Percentiles rank a stretch among this genome's conserved stretches.
Conservation (phyloP, 148 eudicot species). For the Persicaria maculosa region DNA sequence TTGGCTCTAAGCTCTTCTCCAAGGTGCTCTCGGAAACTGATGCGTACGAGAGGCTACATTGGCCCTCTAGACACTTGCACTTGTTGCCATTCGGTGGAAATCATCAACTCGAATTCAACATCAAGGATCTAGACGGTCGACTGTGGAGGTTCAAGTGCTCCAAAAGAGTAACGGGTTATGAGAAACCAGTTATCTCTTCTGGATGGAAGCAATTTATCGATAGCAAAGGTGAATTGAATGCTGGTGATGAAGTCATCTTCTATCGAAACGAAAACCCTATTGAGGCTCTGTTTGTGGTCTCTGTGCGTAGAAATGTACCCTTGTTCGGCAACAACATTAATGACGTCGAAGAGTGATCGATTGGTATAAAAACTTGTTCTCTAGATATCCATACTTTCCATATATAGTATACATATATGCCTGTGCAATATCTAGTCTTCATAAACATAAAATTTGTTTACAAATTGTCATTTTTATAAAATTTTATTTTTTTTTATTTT, state of each 20-base stretch:
- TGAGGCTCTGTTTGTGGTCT: not conserved
- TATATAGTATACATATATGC: not conserved
- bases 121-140: not conserved
- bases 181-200: not conserved
- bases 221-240: not conserved
- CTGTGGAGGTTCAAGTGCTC: not conserved
- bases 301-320: not conserved
- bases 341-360: not conserved
- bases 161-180: not conserved
- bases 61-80: not conserved
- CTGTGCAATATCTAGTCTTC: not conserved
- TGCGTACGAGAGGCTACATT: not conserved
- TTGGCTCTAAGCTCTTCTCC: not conserved
- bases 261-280: not conserved
- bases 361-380: not conserved
- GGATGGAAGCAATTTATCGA: not conserved
- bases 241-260: constrained; percentile 4
- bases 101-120: not conserved
- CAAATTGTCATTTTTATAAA: not conserved
- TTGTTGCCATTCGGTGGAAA: not conserved
- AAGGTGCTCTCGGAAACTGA: not conserved
- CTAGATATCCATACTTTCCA: not conserved
- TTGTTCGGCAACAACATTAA: not conserved
- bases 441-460: not conserved
- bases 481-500: not conserved